Conservation (phyloP, 345 rosid species). For the Eucalyptus curtisii region DNA sequence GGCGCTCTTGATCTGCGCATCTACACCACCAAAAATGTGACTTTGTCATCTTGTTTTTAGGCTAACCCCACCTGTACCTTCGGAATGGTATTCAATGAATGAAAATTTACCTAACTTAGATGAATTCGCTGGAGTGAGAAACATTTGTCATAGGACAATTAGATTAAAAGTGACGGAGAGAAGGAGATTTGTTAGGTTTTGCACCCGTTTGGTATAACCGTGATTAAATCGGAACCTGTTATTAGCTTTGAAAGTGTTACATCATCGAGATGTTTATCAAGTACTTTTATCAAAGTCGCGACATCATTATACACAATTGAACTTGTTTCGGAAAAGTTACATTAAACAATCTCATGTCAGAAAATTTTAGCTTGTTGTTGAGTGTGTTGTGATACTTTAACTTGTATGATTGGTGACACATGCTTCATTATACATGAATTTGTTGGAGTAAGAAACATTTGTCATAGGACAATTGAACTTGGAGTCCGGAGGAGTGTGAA, state of each 20-base stretch:
- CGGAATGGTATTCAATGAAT: no score
- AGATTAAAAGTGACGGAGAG: background rate
- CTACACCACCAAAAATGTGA: background rate
- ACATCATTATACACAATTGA: background rate
- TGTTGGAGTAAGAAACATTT: no score
- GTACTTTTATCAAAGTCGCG: background rate
- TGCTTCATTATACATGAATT: no score
- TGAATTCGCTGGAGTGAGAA: no score
- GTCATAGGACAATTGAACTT: no score
- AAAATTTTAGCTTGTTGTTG: background rate
- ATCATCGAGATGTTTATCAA: background rate
- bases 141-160: background rate
- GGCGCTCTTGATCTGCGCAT: background rate
- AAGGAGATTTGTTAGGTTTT: background rate
- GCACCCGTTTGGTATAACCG: accelerated
- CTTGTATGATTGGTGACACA: no score
- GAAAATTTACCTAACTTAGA: no score
- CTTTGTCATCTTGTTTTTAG: no score
- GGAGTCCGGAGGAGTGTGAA: no score
- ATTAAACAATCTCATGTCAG: accelerated
- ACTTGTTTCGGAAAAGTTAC: background rate
- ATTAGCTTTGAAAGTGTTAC: background rate
- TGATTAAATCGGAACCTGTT: accelerated
- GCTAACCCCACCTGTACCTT: no score
- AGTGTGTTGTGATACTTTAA: no score